These are phyloP conservation scores for Hyaloraphidium curvatum DNA, from an alignment of 192 early-diverging fungal species.

Conservation along the genomic window DNA sequence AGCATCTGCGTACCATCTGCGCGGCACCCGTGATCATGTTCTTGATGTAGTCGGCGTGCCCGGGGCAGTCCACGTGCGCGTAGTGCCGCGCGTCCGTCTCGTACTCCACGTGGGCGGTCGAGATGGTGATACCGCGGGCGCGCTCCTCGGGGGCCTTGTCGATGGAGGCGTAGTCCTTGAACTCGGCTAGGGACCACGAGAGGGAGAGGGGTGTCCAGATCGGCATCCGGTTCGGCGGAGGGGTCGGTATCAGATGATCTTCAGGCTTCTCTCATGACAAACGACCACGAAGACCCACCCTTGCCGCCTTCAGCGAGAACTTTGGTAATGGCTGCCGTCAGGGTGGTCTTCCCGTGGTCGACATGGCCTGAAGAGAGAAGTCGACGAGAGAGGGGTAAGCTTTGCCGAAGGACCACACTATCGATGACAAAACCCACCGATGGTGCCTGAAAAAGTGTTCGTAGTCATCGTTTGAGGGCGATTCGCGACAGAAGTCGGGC, in stretches of 20 bases:
- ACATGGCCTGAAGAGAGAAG: no score
- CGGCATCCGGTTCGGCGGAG: constrained; percentile 34
- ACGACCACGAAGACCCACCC: neutral
- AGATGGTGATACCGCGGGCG: constrained; percentile 96
- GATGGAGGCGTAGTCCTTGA: constrained; percentile 88
- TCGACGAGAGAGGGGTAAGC: no score
- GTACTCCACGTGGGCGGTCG: constrained; percentile 91
- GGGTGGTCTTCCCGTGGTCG: constrained; percentile 96
- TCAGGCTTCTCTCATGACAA: neutral
- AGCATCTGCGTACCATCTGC: constrained; percentile 38
- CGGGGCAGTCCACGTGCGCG: constrained; percentile 93
- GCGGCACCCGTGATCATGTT: constrained; percentile 98
- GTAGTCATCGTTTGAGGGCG: no score
- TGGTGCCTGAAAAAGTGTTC: no score
- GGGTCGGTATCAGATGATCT: neutral
- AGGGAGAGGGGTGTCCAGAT: constrained; percentile 46
- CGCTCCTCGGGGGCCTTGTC: constrained; percentile 98
- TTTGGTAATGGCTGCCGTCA: constrained; percentile 97
- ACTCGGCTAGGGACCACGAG: no score
- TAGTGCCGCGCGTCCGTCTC: constrained; percentile 81
- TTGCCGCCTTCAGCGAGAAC: constrained; percentile 5
- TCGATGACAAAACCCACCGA: no score
- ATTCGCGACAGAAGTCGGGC: no score
- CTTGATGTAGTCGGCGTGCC: constrained; percentile 99
- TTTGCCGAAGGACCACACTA: no score